Percentiles rank a stretch among this genome's conserved stretches.
These are phyloP conservation scores for Gigaspora rosea DNA, from an alignment of 192 early-diverging fungal genomes.

Conservation along the genomic window DNA sequence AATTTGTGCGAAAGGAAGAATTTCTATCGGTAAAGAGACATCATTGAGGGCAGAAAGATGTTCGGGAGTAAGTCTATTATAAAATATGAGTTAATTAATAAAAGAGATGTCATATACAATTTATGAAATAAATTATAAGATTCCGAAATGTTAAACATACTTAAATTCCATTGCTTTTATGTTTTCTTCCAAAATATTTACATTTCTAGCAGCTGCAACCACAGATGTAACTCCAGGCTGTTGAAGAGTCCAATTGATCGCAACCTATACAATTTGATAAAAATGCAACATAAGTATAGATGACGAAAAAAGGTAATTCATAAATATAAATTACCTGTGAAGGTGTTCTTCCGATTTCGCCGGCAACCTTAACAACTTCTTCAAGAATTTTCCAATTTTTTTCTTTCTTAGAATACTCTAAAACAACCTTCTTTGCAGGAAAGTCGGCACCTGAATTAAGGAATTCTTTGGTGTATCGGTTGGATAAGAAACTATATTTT, in stretches of 20 bases:
- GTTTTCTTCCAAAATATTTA: conserved; percentile 41
- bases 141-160: not conserved
- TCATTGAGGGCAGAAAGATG: not conserved
- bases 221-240: conserved; percentile 46
- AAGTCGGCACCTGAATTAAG: conserved; percentile 8
- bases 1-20: not conserved
- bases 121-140: not conserved
- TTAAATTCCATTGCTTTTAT: conserved; percentile 40
- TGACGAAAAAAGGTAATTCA: not conserved
- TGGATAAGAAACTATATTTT: not conserved
- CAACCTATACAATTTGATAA: conserved; percentile 28
- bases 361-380: conserved; percentile 44
- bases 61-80: not conserved
- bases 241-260: conserved; percentile 48
- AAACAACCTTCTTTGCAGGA: not conserved
- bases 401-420: conserved; percentile 15
- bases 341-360: conserved; percentile 41
- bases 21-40: not conserved
- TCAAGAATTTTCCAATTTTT: conserved; percentile 50
- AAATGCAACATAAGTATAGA: not conserved
- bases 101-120: too few relatives aligned
- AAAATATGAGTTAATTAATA: not conserved
- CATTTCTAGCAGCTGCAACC: conserved; percentile 39
- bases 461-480: not conserved
- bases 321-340: conserved; percentile 35